Evolutionary conservation across 2,329 filamentous ascomycete species (phyloP).

Genomic region (Xylariomycetidae sp.): DNA sequence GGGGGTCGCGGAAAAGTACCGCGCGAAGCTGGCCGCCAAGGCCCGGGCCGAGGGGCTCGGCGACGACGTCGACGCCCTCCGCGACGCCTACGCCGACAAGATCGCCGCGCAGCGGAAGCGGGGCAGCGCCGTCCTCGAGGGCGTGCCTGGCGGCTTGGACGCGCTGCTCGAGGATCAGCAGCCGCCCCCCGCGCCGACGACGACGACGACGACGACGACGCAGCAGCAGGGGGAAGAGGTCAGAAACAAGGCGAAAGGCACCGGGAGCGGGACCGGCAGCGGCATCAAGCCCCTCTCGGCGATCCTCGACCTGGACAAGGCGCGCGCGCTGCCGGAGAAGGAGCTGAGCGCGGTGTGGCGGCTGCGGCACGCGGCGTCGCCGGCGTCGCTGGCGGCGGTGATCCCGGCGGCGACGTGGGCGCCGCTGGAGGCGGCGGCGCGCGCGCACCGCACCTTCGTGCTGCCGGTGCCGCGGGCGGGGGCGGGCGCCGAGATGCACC

Average conservation of each 20-base stretch:
- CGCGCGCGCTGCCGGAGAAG: constrained; percentile 62
- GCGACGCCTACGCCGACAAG: constrained; percentile 77
- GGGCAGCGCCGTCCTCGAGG: constrained; percentile 50
- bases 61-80: constrained; percentile 70
- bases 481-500: constrained; percentile 84
- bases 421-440: constrained; percentile 65
- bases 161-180: constrained; percentile 23
- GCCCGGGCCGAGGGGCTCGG: constrained; percentile 65
- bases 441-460: constrained; percentile 78
- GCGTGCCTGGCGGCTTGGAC: constrained; percentile 30
- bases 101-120: constrained; percentile 68
- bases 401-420: constrained; percentile 70
- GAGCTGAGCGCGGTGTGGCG: constrained; percentile 90
- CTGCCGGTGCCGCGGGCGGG: constrained; percentile 69
- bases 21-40: constrained; percentile 75
- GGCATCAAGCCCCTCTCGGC: constrained; percentile 42
- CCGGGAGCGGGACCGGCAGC: no score
- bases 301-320: constrained; percentile 74
- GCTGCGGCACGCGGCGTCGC: constrained; percentile 69
- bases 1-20: constrained; percentile 80
- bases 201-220: constrained; percentile 17
- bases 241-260: no score
- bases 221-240: no score
- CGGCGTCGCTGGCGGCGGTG: constrained; percentile 74
- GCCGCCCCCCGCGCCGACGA: constrained; percentile 24